Conservation (phyloP, 2,329 filamentous ascomycete species). For the Exophiala sideris region DNA sequence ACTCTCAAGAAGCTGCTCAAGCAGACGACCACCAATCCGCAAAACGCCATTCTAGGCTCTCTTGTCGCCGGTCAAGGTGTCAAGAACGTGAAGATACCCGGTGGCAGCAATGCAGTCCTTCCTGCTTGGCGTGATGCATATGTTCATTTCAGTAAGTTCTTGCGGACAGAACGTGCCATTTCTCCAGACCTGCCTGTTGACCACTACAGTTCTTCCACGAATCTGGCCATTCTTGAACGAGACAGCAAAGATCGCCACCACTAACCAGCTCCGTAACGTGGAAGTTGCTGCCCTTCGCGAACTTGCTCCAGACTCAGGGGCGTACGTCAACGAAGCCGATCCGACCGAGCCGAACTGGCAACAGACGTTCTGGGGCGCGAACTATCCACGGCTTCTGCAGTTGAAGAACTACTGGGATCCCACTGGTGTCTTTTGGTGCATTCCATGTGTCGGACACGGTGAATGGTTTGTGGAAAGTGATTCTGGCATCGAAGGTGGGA, state of each 20-base stretch:
- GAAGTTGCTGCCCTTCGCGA: constrained; percentile 29
- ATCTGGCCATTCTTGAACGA: constrained; percentile 20
- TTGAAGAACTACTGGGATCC: constrained; percentile 36
- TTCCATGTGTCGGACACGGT: constrained; percentile 31
- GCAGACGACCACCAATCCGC: constrained; percentile 18
- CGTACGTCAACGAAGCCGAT: constrained; percentile 37
- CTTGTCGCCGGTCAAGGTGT: constrained; percentile 30
- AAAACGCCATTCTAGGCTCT: constrained; percentile 18
- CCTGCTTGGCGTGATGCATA: constrained; percentile 37
- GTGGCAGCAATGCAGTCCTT: constrained; percentile 28
- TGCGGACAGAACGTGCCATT: neutral
- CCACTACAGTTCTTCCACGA: constrained; percentile 14
- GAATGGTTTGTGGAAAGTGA: constrained; percentile 26
- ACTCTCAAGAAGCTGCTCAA: constrained; percentile 24
- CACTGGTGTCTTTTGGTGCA: constrained; percentile 28
- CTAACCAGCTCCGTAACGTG: constrained; percentile 12
- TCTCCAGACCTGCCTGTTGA: neutral
- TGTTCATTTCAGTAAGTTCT: constrained; percentile 25
- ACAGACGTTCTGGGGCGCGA: constrained; percentile 39
- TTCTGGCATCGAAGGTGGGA: constrained; percentile 11
- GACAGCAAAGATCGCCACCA: constrained; percentile 16
- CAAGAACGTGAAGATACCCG: constrained; percentile 29
- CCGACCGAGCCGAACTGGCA: constrained; percentile 41
- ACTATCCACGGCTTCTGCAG: constrained; percentile 31
- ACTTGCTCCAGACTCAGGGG: constrained; percentile 29